Percentiles rank a stretch among this genome's conserved stretches.
These are phyloP conservation scores for Neonectria magnoliae DNA, from an alignment of 2,329 filamentous ascomycete species.

Conservation along the genomic window DNA sequence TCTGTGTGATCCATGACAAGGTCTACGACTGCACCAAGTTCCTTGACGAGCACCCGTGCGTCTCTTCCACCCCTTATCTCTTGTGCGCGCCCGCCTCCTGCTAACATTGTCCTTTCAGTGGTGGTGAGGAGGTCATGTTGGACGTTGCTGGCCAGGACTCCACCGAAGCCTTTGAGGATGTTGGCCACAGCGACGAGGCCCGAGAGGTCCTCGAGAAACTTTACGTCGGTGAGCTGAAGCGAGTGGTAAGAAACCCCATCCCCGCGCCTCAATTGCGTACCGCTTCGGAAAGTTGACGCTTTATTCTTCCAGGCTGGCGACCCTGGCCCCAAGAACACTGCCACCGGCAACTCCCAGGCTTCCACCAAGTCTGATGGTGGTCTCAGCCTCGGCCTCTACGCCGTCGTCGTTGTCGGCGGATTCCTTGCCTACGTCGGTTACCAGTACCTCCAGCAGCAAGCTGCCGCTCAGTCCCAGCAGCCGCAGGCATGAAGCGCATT, in stretches of 20 bases:
- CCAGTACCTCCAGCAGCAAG: slow-evolving; percentile 78
- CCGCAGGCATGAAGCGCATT: slow-evolving; percentile 41
- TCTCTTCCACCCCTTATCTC: slow-evolving; percentile 36
- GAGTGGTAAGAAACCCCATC: slow-evolving; percentile 67
- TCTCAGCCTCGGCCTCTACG: slow-evolving; percentile 83
- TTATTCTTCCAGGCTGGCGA: slow-evolving; percentile 71
- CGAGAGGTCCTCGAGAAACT: slow-evolving; percentile 89
- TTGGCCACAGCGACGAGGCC: slow-evolving; percentile 98
- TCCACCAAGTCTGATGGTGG: slow-evolving; percentile 62
- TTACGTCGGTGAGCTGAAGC: slow-evolving; percentile 80
- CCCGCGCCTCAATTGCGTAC: slow-evolving; percentile 1
- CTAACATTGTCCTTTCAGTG: slow-evolving; percentile 63
- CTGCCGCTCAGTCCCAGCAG: slow-evolving; percentile 42
- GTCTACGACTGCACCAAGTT: slow-evolving; percentile 92
- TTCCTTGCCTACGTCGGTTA: slow-evolving; percentile 82
- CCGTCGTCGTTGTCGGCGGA: slow-evolving; percentile 80
- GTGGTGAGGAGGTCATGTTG: slow-evolving; percentile 97
- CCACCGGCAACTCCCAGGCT: slow-evolving; percentile 58
- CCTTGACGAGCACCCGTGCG: slow-evolving; percentile 94
- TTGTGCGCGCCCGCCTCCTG: slow-evolving; percentile 13
- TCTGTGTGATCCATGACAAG: slow-evolving; percentile 93
- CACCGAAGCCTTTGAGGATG: slow-evolving; percentile 98
- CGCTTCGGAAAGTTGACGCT: slow-evolving; percentile 37
- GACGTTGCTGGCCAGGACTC: slow-evolving; percentile 96
- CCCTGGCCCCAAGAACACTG: slow-evolving; percentile 69